Evolutionary conservation across 495 filamentous ascomycete species (phyloP), one percentile per base, ranked within the genome.

Genomic region (Diplogelasinospora grovesii): DNA sequence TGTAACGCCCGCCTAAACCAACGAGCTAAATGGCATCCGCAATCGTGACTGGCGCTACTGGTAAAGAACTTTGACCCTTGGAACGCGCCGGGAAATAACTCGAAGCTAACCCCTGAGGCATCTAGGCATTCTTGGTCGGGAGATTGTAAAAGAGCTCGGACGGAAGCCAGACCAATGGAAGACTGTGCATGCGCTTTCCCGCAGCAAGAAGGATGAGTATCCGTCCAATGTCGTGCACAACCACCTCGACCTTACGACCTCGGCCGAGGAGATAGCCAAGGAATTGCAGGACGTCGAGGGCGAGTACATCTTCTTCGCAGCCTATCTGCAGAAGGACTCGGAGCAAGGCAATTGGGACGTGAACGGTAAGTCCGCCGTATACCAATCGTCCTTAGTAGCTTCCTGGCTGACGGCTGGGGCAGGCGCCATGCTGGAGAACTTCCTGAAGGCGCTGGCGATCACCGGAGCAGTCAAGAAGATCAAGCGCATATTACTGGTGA

Each of bases 401-500:
- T 8, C 3, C 10, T 16, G 15, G 14, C 15, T 32, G 8, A 14
- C 2, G 15, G 3, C 11, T 7, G 33, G 8, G 9, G 8, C 18
- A 41, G 41, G 41, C 1, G 55, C 52, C 8, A 68, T 78, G 63
- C 54, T 78, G 22, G 39, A 59, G 14, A 75, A 71, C 48, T 78
- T 78, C 48, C 57, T 78, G 22, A 22, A 59, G 18, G 71, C 70
- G 0, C 57, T 81, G 6, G 61, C 61, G 1, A 59, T 57, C 22
- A 70, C 68, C 3, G 67, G 68, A 1, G 64, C 63, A 11, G 46
- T 49, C 13, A 50, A 54, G 27, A 56, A 59, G 3, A 43, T 77
- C 28, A 73, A 74, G 47, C 64, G 66, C 27, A 60, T 79, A 36
- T 53, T 78, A 29, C 61, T 78, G 21, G 71, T 74, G 2, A 71